These are phyloP conservation scores for Apophysomyces variabilis DNA, from an alignment of 371 early-diverging fungal species.

Conservation along the genomic window DNA sequence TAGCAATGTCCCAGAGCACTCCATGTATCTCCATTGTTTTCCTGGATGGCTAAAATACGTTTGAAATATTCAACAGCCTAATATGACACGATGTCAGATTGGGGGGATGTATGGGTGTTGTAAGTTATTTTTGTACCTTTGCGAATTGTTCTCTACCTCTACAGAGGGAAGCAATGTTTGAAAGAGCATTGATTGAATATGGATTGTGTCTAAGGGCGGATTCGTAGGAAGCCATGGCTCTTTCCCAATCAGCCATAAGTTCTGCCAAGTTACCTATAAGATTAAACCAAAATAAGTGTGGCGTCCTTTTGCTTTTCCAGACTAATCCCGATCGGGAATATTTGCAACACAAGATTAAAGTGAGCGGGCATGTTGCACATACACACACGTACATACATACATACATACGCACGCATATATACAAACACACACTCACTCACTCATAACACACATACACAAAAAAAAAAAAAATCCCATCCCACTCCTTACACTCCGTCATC, in stretches of 20 bases:
- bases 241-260: constrained; percentile 74
- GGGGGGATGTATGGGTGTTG: no score
- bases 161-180: constrained; percentile 71
- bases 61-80: constrained; percentile 92
- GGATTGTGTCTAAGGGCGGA: constrained; percentile 88
- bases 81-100: neutral
- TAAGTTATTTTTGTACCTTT: constrained; percentile 36
- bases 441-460: constrained; percentile 1
- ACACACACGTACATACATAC: constrained; percentile 5
- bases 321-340: constrained; percentile 17
- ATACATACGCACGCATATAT: neutral
- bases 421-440: neutral
- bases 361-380: constrained; percentile 23
- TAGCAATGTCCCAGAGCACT: constrained; percentile 92
- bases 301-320: constrained; percentile 23
- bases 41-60: constrained; percentile 79
- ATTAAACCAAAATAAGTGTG: constrained; percentile 28
- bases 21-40: constrained; percentile 90
- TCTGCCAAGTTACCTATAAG: constrained; percentile 66
- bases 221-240: constrained; percentile 83
- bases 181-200: constrained; percentile 78
- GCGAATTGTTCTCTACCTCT: constrained; percentile 65
- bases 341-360: constrained; percentile 30
- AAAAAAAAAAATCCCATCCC: neutral
- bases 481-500: constrained; percentile 1